phyloP scores from a whole-genome alignment of 2,329 filamentous ascomycete species.

The Microcyclosporella mali region DNA sequence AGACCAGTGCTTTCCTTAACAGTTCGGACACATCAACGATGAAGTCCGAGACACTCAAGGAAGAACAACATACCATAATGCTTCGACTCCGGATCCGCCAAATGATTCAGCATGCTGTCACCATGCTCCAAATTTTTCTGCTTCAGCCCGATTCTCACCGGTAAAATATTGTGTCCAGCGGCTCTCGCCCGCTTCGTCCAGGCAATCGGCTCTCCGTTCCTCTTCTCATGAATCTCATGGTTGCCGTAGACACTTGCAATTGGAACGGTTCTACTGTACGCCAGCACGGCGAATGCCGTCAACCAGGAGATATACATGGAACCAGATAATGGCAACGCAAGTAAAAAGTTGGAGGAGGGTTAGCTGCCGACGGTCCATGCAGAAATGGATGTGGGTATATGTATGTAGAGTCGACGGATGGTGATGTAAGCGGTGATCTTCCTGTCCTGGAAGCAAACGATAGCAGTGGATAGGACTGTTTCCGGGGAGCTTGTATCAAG shows the following conservation, averaged over 20 bases:
- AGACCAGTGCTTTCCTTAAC: slow-evolving; percentile 26
- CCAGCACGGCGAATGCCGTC: neutral
- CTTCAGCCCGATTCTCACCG: slow-evolving; percentile 25
- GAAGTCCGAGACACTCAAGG: slow-evolving; percentile 4
- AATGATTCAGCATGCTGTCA: slow-evolving; percentile 19
- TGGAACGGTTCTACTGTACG: neutral
- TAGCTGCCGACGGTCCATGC: neutral
- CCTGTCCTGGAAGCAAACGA: no score
- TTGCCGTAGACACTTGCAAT: neutral
- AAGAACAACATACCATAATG: slow-evolving; percentile 14
- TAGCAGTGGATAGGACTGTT: no score
- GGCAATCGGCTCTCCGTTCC: slow-evolving; percentile 15
- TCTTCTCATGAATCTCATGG: slow-evolving; percentile 29
- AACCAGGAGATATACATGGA: neutral
- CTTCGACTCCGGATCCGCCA: slow-evolving; percentile 25
- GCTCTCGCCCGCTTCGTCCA: slow-evolving; percentile 21
- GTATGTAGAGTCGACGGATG: neutral
- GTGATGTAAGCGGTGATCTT: no score
- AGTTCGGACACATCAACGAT: neutral
- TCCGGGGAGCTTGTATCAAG: no score
- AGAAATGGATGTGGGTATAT: no score
- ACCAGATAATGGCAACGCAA: neutral
- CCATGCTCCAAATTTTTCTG: slow-evolving; percentile 21
- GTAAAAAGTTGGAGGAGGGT: neutral
- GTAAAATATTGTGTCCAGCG: slow-evolving; percentile 15